These are phyloP conservation scores for Macrolepiota fuliginosa DNA, from an alignment of 768 basidiomycete genomes.

Conservation along the genomic window DNA sequence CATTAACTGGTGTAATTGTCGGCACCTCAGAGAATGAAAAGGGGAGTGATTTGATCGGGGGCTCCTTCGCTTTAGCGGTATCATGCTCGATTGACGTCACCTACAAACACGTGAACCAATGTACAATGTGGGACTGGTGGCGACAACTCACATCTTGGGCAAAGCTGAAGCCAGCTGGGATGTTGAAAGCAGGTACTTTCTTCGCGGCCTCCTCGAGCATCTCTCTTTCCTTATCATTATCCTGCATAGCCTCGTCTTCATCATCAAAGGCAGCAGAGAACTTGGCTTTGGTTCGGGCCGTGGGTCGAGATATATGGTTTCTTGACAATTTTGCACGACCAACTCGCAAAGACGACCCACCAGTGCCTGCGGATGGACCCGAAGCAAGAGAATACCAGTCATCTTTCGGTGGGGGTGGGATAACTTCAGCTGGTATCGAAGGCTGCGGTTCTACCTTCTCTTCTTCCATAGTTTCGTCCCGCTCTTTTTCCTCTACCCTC, in stretches of 20 bases:
- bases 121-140: neutral
- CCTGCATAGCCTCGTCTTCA: conserved; percentile 46
- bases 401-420: conserved; percentile 23
- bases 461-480: conserved; percentile 16
- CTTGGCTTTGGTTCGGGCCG: conserved; percentile 41
- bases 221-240: conserved; percentile 40
- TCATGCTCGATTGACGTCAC: conserved; percentile 35
- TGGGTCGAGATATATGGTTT: conserved; percentile 60
- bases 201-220: conserved; percentile 54
- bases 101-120: conserved; percentile 22
- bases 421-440: neutral
- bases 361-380: conserved; percentile 20
- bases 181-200: conserved; percentile 53
- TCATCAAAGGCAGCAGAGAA: conserved; percentile 69
- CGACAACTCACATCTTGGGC: conserved; percentile 39
- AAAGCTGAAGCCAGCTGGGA: conserved; percentile 66
- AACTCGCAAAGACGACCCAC: conserved; percentile 60
- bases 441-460: neutral
- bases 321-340: conserved; percentile 57
- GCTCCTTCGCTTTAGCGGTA: conserved; percentile 51
- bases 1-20: conserved; percentile 1
- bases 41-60: conserved; percentile 62
- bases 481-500: conserved; percentile 13
- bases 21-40: conserved; percentile 47
- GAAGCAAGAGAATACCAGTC: conserved; percentile 33